These are phyloP conservation scores for Citrus inodora DNA, from an alignment of 345 rosid genomes.

Conservation along the genomic window DNA sequence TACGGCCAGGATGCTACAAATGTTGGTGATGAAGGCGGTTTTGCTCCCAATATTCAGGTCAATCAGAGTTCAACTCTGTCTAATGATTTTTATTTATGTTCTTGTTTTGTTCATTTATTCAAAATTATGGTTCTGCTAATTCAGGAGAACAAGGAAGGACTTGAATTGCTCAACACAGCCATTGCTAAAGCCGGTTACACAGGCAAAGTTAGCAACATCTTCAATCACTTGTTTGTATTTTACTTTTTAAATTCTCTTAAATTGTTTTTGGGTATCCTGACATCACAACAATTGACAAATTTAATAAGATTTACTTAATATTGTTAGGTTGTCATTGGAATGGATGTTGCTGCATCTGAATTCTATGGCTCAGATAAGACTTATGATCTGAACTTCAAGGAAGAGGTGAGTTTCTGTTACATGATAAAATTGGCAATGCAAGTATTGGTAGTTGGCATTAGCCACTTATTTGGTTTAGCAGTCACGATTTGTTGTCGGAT, in stretches of 20 bases:
- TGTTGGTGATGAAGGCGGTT: slow-evolving; percentile 99
- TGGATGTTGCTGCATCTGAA: slow-evolving; percentile 99
- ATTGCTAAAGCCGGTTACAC: slow-evolving; percentile 93
- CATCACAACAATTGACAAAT: background rate
- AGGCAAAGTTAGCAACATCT: slow-evolving; percentile 55
- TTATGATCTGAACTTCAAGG: slow-evolving; percentile 89
- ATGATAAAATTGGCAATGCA: background rate
- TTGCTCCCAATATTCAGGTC: slow-evolving; percentile 97
- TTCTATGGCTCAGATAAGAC: slow-evolving; percentile 72
- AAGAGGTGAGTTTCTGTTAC: slow-evolving; percentile 45
- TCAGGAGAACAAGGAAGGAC: slow-evolving; percentile 99
- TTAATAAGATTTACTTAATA: background rate
- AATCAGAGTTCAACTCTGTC: background rate
- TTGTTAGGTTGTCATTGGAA: slow-evolving; percentile 89
- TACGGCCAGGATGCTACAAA: slow-evolving; percentile 99
- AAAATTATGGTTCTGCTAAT: background rate
- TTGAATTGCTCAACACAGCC: slow-evolving; percentile 89
- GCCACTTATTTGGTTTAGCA: background rate
- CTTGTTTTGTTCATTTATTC: background rate
- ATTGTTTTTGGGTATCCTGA: background rate
- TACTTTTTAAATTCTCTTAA: background rate
- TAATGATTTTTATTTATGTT: background rate
- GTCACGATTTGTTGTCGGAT: background rate
- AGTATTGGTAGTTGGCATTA: background rate
- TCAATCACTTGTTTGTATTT: background rate